Evolutionary conservation across 306 rosid genomes (phyloP), one percentile per base, ranked within the genome.

Genomic region (Cicer judaicum): DNA sequence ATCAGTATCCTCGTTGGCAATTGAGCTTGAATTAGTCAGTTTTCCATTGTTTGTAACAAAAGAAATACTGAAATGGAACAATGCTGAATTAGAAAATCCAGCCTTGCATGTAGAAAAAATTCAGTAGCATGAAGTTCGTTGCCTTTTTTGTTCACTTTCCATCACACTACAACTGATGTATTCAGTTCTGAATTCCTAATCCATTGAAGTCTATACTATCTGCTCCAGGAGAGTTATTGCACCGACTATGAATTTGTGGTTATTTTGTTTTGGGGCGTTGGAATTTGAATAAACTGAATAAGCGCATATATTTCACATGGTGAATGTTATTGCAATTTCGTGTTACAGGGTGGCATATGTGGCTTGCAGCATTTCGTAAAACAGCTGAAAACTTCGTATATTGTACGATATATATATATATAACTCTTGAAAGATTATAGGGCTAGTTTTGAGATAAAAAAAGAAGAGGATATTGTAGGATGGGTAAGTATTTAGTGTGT

Each of bases 21-120:
- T 47, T 56, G 75, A 55, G 56, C 50, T 64, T 76, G 68, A 47
- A 47, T 71, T 81, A 72, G 73, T 68, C 63, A 24, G 80, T 67
- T 64, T 81, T 72, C 54, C 21, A 54, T 76, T 54, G 62, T 80
- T 76, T 84, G 77, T 76, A 61, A 59, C 46, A 65, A 72, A 61
- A 80, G 79, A 67, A 61, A 80, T 46, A 21, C 24, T 67, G 70
- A 80, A 80, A 80, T 24, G 41, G 55, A 74, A 14, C 70, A 5
- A 9, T 49, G 67, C 39, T 39, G 49, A 61, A 67, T 63, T 40
- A 38, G 53, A 72, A 64, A 55, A 63, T 55, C 48, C 36, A 53
- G 41, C 65, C 59, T 39, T 83, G 61, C 50, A 70, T 64, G 69
- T 60, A 72, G 65, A 40, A 67, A 55, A 77, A 40, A 57, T 67